A percentile compares a stretch with the other conserved stretches of the same genome.
These are phyloP conservation scores for Urtica urens DNA, from an alignment of 306 rosid genomes.

Conservation along the genomic window DNA sequence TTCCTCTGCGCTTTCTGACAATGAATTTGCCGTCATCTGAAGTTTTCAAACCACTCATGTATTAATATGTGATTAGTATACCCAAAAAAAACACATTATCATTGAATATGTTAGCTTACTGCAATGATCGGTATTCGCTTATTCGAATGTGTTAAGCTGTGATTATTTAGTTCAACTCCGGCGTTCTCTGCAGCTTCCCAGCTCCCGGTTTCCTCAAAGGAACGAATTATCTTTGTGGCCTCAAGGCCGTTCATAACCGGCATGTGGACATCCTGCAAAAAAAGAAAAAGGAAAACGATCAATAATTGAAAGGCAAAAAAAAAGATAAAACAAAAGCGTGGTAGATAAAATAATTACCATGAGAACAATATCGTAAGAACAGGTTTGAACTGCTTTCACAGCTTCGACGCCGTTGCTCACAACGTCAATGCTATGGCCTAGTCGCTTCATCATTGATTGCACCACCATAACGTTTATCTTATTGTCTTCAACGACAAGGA, in stretches of 20 bases:
- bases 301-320: neutral
- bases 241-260: slow-evolving; percentile 91
- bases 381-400: slow-evolving; percentile 50
- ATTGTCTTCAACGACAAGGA: slow-evolving; percentile 92
- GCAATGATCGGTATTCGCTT: slow-evolving; percentile 63
- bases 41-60: slow-evolving; percentile 2
- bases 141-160: slow-evolving; percentile 14
- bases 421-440: slow-evolving; percentile 74
- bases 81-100: neutral
- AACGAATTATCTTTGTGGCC: slow-evolving; percentile 79
- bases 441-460: slow-evolving; percentile 78
- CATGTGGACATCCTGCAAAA: slow-evolving; percentile 79
- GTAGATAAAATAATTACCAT: slow-evolving; percentile 41
- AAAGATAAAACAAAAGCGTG: neutral
- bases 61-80: too few relatives aligned
- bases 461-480: slow-evolving; percentile 89
- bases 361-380: slow-evolving; percentile 52
- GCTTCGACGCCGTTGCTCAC: slow-evolving; percentile 87
- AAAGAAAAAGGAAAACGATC: neutral
- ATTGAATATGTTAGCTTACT: slow-evolving; percentile 20
- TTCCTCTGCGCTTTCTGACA: slow-evolving; percentile 83
- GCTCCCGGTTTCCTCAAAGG: slow-evolving; percentile 72
- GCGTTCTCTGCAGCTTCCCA: slow-evolving; percentile 73
- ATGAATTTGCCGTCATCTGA: slow-evolving; percentile 88
- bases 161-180: slow-evolving; percentile 38